Conservation (phyloP, 2,329 filamentous ascomycete species). For the Aplosporella prunicola region DNA sequence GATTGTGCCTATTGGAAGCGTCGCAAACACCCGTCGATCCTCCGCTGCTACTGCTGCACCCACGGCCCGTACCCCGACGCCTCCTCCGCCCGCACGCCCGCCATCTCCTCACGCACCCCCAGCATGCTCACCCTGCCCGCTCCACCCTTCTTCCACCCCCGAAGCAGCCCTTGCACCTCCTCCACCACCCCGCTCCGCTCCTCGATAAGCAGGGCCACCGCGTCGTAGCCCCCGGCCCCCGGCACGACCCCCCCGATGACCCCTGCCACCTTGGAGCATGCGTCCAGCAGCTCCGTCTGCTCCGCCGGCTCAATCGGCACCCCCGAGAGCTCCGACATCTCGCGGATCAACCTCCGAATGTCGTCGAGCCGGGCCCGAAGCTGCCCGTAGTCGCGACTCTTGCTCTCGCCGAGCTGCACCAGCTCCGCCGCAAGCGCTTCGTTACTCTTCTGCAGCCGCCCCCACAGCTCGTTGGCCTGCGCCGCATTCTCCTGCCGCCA, state of each 20-base stretch:
- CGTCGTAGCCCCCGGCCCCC: constrained; percentile 89
- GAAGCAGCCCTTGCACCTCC: constrained; percentile 53
- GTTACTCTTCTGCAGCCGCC: constrained; percentile 63
- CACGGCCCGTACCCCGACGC: constrained; percentile 31
- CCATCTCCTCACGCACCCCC: constrained; percentile 61
- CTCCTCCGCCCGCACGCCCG: constrained; percentile 46
- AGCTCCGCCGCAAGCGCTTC: constrained; percentile 59
- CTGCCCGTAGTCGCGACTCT: constrained; percentile 40
- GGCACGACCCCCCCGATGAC: constrained; percentile 89
- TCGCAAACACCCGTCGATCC: too few relatives aligned
- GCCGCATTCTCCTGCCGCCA: constrained; percentile 62
- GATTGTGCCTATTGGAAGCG: too few relatives aligned
- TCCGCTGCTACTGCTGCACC: constrained; percentile 15
- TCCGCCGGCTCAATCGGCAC: constrained; percentile 84
- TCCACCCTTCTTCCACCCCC: constrained; percentile 49
- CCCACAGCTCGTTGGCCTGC: constrained; percentile 64
- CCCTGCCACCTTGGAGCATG: constrained; percentile 59
- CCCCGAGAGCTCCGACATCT: constrained; percentile 63
- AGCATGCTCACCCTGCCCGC: constrained; percentile 56
- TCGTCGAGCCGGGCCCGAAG: constrained; percentile 42
- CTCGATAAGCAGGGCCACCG: constrained; percentile 67
- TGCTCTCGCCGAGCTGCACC: constrained; percentile 41
- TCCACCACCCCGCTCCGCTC: constrained; percentile 58
- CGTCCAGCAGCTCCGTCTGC: constrained; percentile 79
- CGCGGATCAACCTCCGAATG: constrained; percentile 54